Evolutionary conservation across 805 yeast genomes (phyloP).

Genomic region (Suhomyces sp.): DNA sequence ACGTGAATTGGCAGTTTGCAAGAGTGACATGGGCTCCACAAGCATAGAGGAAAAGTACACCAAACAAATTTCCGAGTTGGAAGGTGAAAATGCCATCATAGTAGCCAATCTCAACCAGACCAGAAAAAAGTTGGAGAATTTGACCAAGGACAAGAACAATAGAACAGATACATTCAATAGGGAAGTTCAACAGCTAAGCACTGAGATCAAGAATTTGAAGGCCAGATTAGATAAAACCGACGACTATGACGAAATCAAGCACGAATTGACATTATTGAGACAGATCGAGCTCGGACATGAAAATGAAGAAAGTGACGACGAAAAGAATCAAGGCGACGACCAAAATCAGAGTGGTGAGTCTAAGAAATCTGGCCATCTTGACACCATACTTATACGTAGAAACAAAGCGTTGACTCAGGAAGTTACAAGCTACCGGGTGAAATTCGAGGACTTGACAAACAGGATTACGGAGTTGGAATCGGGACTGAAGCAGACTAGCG

Average conservation of each 20-base stretch:
- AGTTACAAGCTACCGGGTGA: slow-evolving; percentile 61
- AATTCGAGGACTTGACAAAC: slow-evolving; percentile 46
- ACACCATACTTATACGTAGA: slow-evolving; percentile 60
- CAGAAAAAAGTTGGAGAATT: slow-evolving; percentile 27
- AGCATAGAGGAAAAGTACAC: slow-evolving; percentile 38
- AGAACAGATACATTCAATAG: slow-evolving; percentile 39
- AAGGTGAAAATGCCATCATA: slow-evolving; percentile 65
- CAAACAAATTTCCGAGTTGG: slow-evolving; percentile 52
- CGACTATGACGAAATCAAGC: slow-evolving; percentile 80
- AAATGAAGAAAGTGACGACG: slow-evolving; percentile 28
- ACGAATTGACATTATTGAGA: slow-evolving; percentile 68
- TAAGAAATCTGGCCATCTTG: slow-evolving; percentile 33
- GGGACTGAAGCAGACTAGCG: slow-evolving; percentile 29
- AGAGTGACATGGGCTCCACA: slow-evolving; percentile 45
- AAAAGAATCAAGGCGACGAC: slow-evolving; percentile 19
- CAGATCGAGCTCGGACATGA: slow-evolving; percentile 70
- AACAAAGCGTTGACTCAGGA: slow-evolving; percentile 74
- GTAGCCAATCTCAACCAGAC: slow-evolving; percentile 56
- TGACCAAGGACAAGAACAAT: slow-evolving; percentile 24
- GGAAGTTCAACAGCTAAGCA: slow-evolving; percentile 47
- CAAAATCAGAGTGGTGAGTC: slow-evolving; percentile 24
- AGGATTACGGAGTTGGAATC: slow-evolving; percentile 41
- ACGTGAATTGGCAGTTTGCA: slow-evolving; percentile 56
- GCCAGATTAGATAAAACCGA: slow-evolving; percentile 47
- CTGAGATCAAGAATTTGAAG: slow-evolving; percentile 51